These are phyloP conservation scores for Xylaria sp. DNA, from an alignment of 2,329 filamentous ascomycete genomes.

Conservation along the genomic window DNA sequence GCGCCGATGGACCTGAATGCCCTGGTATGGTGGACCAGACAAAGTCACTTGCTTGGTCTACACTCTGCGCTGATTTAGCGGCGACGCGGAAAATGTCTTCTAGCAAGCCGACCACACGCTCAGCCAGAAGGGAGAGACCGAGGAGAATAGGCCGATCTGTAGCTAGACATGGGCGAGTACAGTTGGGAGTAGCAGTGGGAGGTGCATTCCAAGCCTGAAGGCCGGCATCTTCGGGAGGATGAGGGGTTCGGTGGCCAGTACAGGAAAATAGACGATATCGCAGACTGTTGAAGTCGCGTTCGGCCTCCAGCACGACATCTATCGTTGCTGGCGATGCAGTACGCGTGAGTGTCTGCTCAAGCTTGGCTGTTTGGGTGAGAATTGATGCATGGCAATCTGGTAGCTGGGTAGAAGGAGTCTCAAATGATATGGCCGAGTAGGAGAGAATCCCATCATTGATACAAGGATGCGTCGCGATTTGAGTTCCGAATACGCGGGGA, in stretches of 20 bases:
- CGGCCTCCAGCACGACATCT: constrained; percentile 26
- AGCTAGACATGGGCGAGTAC: constrained; percentile 14
- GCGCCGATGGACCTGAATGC: constrained; percentile 16
- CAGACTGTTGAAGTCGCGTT: constrained; percentile 32
- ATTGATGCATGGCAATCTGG: background rate
- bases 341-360: background rate
- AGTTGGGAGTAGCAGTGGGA: background rate
- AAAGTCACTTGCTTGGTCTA: constrained; percentile 22
- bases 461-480: background rate
- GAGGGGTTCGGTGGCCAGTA: constrained; percentile 21
- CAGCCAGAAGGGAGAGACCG: constrained; percentile 33
- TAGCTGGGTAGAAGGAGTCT: background rate
- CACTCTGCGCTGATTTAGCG: constrained; percentile 28
- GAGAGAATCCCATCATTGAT: constrained; percentile 1
- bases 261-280: constrained; percentile 31
- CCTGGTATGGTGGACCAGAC: constrained; percentile 12
- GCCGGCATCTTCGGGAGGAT: background rate
- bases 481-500: too few relatives aligned
- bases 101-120: constrained; percentile 35
- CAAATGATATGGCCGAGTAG: too few relatives aligned
- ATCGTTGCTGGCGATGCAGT: background rate
- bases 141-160: constrained; percentile 35
- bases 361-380: background rate
- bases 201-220: background rate
- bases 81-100: constrained; percentile 23